phyloP scores from a whole-genome alignment of 164 flowering plant genomes.

The grape (Vitis vinifera) region DNA sequence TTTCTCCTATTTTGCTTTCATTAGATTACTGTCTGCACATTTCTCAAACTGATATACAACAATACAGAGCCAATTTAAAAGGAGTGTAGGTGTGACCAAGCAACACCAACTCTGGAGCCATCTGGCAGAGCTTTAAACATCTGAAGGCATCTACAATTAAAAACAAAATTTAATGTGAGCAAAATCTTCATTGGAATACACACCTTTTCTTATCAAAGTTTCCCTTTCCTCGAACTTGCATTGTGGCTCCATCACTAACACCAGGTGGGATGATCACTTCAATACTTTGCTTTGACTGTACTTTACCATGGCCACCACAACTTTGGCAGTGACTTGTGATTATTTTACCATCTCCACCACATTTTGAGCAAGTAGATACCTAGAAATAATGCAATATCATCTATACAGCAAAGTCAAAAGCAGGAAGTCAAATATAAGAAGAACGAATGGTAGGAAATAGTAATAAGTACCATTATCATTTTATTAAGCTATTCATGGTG shows the following conservation, averaged over 20 bases:
- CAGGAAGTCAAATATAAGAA: neutral
- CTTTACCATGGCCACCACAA: constrained; percentile 69
- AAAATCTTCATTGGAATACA: neutral
- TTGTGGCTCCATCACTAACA: constrained; percentile 67
- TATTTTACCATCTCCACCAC: constrained; percentile 77
- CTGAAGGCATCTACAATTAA: neutral
- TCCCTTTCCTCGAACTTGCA: constrained; percentile 87
- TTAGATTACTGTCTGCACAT: too few relatives aligned
- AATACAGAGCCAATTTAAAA: neutral
- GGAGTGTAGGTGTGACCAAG: neutral
- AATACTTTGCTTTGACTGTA: constrained; percentile 47
- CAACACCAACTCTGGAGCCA: neutral
- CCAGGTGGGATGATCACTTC: constrained; percentile 81
- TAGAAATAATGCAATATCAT: constrained; percentile 22
- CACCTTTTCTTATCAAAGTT: constrained; percentile 73
- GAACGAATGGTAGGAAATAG: neutral
- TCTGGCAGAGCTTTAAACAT: neutral
- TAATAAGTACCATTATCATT: neutral
- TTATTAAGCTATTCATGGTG: neutral
- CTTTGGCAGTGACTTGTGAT: constrained; percentile 66
- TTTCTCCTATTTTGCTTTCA: too few relatives aligned
- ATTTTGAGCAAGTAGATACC: constrained; percentile 82
- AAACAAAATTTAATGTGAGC: neutral
- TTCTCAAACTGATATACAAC: too few relatives aligned
- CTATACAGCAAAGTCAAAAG: constrained; percentile 5